Evolutionary conservation across 441 rosid genomes (phyloP).

Genomic region (Brassica hybrid): DNA sequence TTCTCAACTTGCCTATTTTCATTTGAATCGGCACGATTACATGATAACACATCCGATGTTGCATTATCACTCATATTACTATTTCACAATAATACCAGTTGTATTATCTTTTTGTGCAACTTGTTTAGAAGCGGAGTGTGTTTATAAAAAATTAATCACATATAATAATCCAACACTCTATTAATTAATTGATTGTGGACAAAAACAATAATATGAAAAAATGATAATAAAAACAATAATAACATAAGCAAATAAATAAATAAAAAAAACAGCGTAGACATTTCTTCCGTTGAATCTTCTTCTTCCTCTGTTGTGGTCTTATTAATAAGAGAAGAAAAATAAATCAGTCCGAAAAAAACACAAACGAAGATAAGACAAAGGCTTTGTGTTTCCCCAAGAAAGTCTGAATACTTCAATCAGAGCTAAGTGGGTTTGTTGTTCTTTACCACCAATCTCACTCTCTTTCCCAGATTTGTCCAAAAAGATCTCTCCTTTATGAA

Average conservation of each 20-base stretch:
- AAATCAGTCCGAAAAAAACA: background rate
- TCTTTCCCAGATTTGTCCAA: background rate
- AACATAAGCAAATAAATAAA: background rate
- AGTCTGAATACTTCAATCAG: background rate
- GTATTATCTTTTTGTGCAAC: background rate
- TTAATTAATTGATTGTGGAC: constrained; percentile 1
- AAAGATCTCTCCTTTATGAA: constrained; percentile 25
- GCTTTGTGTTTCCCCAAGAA: background rate
- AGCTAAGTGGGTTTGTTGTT: background rate
- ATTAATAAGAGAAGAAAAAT: background rate
- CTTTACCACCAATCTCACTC: constrained; percentile 17
- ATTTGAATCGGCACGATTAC: background rate
- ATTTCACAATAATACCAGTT: background rate
- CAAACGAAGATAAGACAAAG: background rate
- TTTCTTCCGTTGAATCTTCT: constrained; percentile 45
- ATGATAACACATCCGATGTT: constrained; percentile 12
- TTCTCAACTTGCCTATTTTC: constrained; percentile 13
- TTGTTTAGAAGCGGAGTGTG: constrained; percentile 6
- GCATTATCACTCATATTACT: constrained; percentile 22
- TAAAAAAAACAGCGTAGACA: background rate
- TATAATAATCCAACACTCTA: background rate
- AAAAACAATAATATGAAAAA: constrained; percentile 1
- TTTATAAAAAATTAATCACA: background rate
- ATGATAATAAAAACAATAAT: background rate
- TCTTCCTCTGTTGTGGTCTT: constrained; percentile 24